Evolutionary conservation across 1,284 basidiomycete species (phyloP), one percentile per base, ranked within the genome.

Genomic region (Ceratobasidium sp.): DNA sequence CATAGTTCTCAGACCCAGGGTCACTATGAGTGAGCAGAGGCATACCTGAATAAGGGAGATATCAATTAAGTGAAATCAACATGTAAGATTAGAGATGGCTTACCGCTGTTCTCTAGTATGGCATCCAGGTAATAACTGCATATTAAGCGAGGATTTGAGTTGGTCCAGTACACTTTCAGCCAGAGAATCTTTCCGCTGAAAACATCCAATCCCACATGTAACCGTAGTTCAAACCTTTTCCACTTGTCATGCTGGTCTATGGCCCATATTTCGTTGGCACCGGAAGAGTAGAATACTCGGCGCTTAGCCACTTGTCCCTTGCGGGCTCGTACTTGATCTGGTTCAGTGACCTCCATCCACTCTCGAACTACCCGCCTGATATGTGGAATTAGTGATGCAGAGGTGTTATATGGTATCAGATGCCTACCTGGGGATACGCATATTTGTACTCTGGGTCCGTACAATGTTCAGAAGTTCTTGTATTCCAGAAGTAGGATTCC

Each of bases 201-300:
- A 7, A 82, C 80, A 51, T 86, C 83, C 8, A 82, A 61, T 0
- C 81, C 76, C 31, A 78, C 73, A 76, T 86, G 85, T 0, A 85
- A 65, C 59, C 62, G 80, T 0, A 85, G 77, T 0, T 82, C 81
- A 76, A 83, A 85, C 1, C 77, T 64, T 34, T 78, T 63, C 84
- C 83, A 85, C 74, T 85, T 85, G 74, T 85, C 83, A 65, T 84
- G 83, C 73, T 84, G 83, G 73, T 84, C 82, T n/a, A 81, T 51
- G 5, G 82, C 78, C 80, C 81, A 82, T 0, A 83, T 31, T 54
- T 84, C 81, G 56, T 83, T 84, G 0, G 84, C 80, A 0, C 84
- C 84, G 2, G 83, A 82, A 1, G 81, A 11, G n/a, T 14, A 8
- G 14, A 54, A 54, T 2, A 13, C 11, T 1, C 29, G 22, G 9